A percentile compares a stretch with the other conserved stretches of the same genome.
Evolutionary conservation across 1,284 basidiomycete species (phyloP).

Genomic region (Cryptococcus sp.): DNA sequence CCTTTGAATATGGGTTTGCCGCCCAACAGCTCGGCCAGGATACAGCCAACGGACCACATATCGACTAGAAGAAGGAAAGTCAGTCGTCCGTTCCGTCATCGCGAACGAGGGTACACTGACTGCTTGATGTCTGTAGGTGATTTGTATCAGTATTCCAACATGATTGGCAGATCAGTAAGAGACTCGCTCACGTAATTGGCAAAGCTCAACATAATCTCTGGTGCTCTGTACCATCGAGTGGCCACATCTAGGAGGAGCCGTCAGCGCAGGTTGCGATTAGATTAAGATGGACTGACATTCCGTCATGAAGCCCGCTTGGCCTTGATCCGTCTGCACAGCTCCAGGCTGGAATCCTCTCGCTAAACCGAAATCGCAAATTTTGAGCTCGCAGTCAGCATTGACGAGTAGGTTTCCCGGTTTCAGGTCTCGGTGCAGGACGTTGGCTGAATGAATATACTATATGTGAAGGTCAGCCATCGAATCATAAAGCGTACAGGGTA

Average conservation of each 20-base stretch:
- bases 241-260: slow-evolving; percentile 63
- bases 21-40: slow-evolving; percentile 92
- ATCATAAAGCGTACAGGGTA: neutral
- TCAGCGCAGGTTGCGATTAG: neutral
- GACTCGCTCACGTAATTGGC: slow-evolving; percentile 76
- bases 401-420: slow-evolving; percentile 94
- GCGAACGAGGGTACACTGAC: slow-evolving; percentile 31
- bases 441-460: slow-evolving; percentile 96
- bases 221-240: slow-evolving; percentile 95
- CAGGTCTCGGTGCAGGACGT: slow-evolving; percentile 95
- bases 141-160: slow-evolving; percentile 2
- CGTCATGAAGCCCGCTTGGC: slow-evolving; percentile 97
- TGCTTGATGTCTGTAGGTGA: slow-evolving; percentile 54
- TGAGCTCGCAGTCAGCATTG: slow-evolving; percentile 96
- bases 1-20: slow-evolving; percentile 99
- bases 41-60: slow-evolving; percentile 98
- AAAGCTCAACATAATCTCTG: slow-evolving; percentile 96
- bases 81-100: slow-evolving; percentile 1
- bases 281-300: slow-evolving; percentile 65
- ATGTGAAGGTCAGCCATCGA: slow-evolving; percentile 3
- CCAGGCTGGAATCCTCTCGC: slow-evolving; percentile 90
- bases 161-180: neutral
- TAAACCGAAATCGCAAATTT: slow-evolving; percentile 98
- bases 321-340: slow-evolving; percentile 62
- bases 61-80: slow-evolving; percentile 63